phyloP scores from a whole-genome alignment of 345 rosid genomes.

The Schrenkiella parvula region DNA sequence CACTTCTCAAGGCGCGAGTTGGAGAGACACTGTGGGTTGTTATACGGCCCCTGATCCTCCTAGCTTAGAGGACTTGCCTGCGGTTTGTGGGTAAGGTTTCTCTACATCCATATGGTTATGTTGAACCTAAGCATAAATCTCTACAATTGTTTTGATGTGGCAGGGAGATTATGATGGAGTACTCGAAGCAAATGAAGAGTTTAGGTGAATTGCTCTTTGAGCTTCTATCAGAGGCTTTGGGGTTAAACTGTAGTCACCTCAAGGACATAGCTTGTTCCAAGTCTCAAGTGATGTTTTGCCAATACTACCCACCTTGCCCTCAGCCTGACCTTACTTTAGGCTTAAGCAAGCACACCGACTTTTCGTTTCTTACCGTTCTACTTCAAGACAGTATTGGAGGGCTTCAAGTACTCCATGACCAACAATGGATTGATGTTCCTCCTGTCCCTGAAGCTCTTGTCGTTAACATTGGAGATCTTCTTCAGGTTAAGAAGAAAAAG shows the following conservation, averaged over 20 bases:
- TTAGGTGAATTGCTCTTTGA: constrained; percentile 41
- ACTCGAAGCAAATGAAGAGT: constrained; percentile 37
- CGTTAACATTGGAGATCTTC: constrained; percentile 56
- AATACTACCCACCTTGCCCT: constrained; percentile 56
- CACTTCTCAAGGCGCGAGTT: constrained; percentile 31
- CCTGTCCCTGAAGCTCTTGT: constrained; percentile 45
- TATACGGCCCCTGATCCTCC: constrained; percentile 40
- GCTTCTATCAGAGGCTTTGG: constrained; percentile 51
- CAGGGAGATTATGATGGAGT: constrained; percentile 42
- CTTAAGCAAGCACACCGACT: constrained; percentile 40
- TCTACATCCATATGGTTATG: too few species aligned
- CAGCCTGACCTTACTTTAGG: constrained; percentile 50
- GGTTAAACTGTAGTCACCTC: constrained; percentile 37
- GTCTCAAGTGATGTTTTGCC: constrained; percentile 34
- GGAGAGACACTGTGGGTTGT: constrained; percentile 41
- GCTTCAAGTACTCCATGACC: constrained; percentile 47
- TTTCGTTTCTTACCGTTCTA: constrained; percentile 46
- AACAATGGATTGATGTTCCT: constrained; percentile 48
- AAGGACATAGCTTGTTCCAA: constrained; percentile 38
- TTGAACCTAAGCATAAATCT: too few species aligned
- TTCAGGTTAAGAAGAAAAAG: constrained; percentile 55
- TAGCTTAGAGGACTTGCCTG: constrained; percentile 31
- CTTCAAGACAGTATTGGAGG: constrained; percentile 59
- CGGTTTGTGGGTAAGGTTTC: constrained; percentile 34
- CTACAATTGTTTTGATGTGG: too few species aligned